Base-by-base conservation (phyloP, 2,329 filamentous ascomycete species). In the Pseudogymnoascus sp. region DNA sequence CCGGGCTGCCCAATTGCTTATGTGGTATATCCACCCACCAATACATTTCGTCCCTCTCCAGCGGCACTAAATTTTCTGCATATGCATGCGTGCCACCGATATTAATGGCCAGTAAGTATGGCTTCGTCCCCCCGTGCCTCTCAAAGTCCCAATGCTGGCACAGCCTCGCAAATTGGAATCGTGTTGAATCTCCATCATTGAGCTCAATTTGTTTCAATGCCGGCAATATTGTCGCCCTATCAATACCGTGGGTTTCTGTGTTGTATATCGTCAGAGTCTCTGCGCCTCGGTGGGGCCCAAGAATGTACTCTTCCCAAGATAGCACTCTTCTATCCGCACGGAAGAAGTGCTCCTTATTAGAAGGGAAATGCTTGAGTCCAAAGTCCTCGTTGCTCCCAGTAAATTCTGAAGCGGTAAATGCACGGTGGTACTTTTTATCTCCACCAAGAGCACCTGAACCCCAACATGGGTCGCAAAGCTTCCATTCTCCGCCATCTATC, bases 391-490 rank as follows among this genome's bases (percentile, higher is more conserved):
- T 96, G 57, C 74, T 72, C 61, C 75, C 72, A 2, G 74, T 81
- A 66, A 88, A 88, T 64, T 81, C 73, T 6, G 77, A 72, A 0
- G 90, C 82, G 1, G 77, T 79, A 71, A 96, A 95, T 2, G 76
- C 70, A 66, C 86, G 81, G 41, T 80, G 80, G 74, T 91, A 96
- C 60, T 79, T 73, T 13, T 76, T 77, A 68, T 71, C 63, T 34
- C 67, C 76, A 41, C 77, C 73, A 7, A 95, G 73, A 63, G 82
- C 77, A 1, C 92, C 92, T 0, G 92, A 90, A 37, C 94, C 94
- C 94, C 94, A 99, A 70, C 92, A 97, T 0, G 88, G 74, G 68
- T 99, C 94, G 56, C 97, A 75, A 1, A 97, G 80, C 73, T 96
- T 96, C 92, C 92, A 97, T 64, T 84, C 82, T 2, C 89, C 90